Evolutionary conservation across 1,284 basidiomycete species (phyloP), one percentile per base, ranked within the genome.

Genomic region (Cryptococcus sp.): DNA sequence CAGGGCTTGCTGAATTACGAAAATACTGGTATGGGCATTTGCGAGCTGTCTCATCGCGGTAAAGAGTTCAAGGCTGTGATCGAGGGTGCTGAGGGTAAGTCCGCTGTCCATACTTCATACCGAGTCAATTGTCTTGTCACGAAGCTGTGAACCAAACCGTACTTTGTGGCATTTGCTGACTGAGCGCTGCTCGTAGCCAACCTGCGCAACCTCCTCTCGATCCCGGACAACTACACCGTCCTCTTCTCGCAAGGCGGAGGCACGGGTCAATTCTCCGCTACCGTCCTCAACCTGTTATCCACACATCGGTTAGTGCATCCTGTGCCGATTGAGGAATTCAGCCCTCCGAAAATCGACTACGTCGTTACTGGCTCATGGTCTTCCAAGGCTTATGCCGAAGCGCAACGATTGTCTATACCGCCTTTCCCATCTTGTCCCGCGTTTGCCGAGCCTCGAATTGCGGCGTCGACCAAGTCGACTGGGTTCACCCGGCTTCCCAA

Each of bases 181-280:
- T 29, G n/a, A 46, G 45, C 26, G 17, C 15, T 15, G 20, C n/a
- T 20, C n/a, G 2, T 57, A 79, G 78, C 80, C 48, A 83, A 85
- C 73, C 85, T 90, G 61, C 86, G 91, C 61, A 81, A 79, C 11
- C 86, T 93, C 66, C 86, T 96, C 59, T 79, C 83, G 17, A 86
- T 97, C 22, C 93, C 93, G 8, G 77, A 84, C 51, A 88, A 87
- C n/a, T 93, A 96, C 79, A 81, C 84, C 47, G 84, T 97, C 69
- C 83, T 97, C 50, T 94, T 96, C 81, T 85, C 89, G 46, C 93
- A 96, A 80, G 94, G 93, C 48, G 93, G 93, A 44, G 93, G 91
- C 16, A 87, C 89, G 1, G 85, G 82, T 40, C 92, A 96, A 78
- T 97, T 97, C 81, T 89, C 91, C 34, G 87, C 89, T 38, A 86